Base-by-base conservation (phyloP, 1,284 basidiomycete genomes). In the Moesziomyces globuligerus region DNA sequence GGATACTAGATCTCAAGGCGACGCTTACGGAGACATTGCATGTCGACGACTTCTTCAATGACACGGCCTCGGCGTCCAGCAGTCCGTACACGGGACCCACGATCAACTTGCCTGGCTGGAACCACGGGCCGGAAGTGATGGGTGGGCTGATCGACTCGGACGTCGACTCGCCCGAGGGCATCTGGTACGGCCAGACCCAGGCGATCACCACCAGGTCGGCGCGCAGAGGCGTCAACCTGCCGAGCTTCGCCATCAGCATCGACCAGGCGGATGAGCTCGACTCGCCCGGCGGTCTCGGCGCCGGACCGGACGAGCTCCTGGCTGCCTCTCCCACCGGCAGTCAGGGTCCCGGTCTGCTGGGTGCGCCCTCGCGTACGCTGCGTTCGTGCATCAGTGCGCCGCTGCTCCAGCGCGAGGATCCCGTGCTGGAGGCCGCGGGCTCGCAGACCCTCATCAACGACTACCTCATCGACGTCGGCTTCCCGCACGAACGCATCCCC, bases 81-180 rank as follows among this genome's bases (percentile, higher is more conserved):
- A 67, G 68, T 48, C 57, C 56, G 10, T 58, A 59, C 53, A 56
- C 29, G 25, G 50, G 43, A 20, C 42, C 48, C 21, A 72, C 70
- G 24, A 62, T 68, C 53, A 59, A 68, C 40, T 57, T 74, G 18
- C 72, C 72, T 7, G 69, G 68, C 26, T 74, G 72, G 72, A 74
- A 71, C 29, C 38, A 59, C 20, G 59, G 58, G 3, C 58, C 59
- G 1, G 64, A 62, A 23, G 28, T 60, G 23, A 25, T 48, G 1
- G 34, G 42, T 7, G 59, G 49, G 10, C 39, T 67, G 23, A 45
- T 36, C 21, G 62, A 68, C 49, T 68, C 65, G 13, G 64, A 68
- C 15, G 38, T 51, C n/a, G 62, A 65, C 48, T 64, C 72, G 17
- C 59, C 62, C 24, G 64, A 71, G 39, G 65, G 59, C 6, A 56